Percentiles rank a stretch among this genome's conserved stretches.
These are phyloP conservation scores for Pneumocystis oryctolagi DNA, from an alignment of 1,139 yeast genomes.

Conservation along the genomic window DNA sequence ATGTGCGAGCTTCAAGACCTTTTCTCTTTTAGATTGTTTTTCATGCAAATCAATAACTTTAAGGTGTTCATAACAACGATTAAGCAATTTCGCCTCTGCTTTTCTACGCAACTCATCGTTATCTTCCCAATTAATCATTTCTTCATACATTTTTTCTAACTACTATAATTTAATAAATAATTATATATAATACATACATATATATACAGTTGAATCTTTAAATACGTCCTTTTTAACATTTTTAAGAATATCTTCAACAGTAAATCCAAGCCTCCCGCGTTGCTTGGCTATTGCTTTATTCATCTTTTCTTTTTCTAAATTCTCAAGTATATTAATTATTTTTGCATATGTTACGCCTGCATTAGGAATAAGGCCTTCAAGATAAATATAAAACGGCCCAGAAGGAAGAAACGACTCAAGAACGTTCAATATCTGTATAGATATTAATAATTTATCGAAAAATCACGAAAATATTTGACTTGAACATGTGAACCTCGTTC, in stretches of 20 bases:
- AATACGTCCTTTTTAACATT: constrained; percentile 32
- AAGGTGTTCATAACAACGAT: constrained; percentile 42
- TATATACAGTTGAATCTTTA: constrained; percentile 11
- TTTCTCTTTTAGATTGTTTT: constrained; percentile 29
- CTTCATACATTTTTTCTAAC: constrained; percentile 39
- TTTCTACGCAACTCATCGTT: constrained; percentile 48
- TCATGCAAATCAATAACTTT: constrained; percentile 30
- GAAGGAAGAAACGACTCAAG: constrained; percentile 50
- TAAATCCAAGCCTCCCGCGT: constrained; percentile 19
- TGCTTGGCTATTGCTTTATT: constrained; percentile 21
- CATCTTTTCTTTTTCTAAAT: constrained; percentile 29
- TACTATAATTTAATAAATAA: constrained; percentile 12
- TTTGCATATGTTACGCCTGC: constrained; percentile 37
- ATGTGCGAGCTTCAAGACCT: constrained; percentile 43
- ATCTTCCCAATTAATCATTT: constrained; percentile 42
- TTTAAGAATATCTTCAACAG: constrained; percentile 23
- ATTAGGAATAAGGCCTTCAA: constrained; percentile 39
- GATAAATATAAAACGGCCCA: constrained; percentile 39
- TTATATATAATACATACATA: not conserved
- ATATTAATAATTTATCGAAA: not conserved
- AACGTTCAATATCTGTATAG: constrained; percentile 29
- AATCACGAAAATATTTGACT: constrained; percentile 17
- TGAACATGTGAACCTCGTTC: constrained; percentile 19
- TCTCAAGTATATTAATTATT: constrained; percentile 35
- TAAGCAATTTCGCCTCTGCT: constrained; percentile 45